Conservation (phyloP, 1,139 yeast genomes). For the Candida pseudoviswanathii region DNA sequence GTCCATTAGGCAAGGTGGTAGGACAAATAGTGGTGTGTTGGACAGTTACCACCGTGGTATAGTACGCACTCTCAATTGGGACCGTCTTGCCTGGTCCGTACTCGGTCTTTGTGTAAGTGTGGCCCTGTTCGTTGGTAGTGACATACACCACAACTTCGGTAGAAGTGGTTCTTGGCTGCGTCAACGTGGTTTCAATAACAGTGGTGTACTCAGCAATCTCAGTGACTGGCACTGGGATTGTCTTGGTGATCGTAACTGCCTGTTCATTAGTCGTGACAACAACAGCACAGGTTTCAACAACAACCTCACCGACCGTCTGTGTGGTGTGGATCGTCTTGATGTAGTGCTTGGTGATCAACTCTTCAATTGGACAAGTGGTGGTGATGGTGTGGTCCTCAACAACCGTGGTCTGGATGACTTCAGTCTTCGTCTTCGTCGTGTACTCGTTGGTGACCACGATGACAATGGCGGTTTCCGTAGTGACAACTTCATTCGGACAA, state of each 20-base stretch:
- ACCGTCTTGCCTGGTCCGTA: too few relatives aligned
- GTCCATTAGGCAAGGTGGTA: too few relatives aligned
- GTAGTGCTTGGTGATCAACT: neutral
- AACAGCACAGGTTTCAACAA: neutral
- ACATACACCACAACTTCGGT: neutral
- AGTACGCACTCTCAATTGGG: too few relatives aligned
- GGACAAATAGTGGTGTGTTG: too few relatives aligned
- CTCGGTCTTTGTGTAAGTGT: neutral
- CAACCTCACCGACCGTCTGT: neutral
- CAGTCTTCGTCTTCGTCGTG: neutral
- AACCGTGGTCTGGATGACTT: conserved; percentile 3
- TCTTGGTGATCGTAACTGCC: neutral
- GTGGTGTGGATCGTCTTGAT: neutral
- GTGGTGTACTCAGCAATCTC: neutral
- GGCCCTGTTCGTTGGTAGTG: neutral
- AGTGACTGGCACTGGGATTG: neutral
- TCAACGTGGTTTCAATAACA: neutral
- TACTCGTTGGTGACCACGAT: conserved; percentile 2
- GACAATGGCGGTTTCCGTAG: conserved; percentile 1
- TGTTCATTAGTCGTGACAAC: conserved; percentile 2
- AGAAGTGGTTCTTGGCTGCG: neutral
- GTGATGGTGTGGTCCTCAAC: conserved; percentile 1
- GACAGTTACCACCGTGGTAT: too few relatives aligned
- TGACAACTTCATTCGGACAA: neutral
- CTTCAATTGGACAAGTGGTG: conserved; percentile 2